Evolutionary conservation across 2,329 filamentous ascomycete species (phyloP).

Genomic region (Waltergamsia citrina): DNA sequence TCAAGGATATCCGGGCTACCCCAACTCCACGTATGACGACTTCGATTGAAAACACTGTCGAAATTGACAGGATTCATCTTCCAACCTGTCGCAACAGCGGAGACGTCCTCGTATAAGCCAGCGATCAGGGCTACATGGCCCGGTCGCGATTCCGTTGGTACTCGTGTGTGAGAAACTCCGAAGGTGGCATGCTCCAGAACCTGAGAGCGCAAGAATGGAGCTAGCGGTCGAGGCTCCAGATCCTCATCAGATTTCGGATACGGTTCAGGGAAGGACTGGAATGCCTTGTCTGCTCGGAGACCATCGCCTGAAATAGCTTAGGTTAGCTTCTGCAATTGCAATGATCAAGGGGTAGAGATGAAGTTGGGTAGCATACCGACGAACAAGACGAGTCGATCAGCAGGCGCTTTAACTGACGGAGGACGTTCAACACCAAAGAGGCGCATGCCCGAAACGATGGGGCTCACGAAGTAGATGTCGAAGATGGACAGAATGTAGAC

Average conservation of each 20-base stretch:
- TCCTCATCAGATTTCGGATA: constrained; percentile 58
- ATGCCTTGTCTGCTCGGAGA: constrained; percentile 93
- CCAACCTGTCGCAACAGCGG: constrained; percentile 94
- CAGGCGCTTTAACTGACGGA: constrained; percentile 55
- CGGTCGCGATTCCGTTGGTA: constrained; percentile 91
- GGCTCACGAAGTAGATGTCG: constrained; percentile 97
- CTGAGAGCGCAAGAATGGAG: constrained; percentile 83
- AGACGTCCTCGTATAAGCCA: constrained; percentile 95
- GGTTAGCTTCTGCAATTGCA: constrained; percentile 3
- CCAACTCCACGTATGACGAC: constrained; percentile 97
- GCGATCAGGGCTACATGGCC: constrained; percentile 96
- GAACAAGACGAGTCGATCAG: constrained; percentile 83
- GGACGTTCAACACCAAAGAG: constrained; percentile 61
- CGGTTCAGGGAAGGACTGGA: constrained; percentile 86
- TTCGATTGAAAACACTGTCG: constrained; percentile 96
- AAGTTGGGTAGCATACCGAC: too few species aligned
- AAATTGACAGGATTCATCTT: constrained; percentile 98
- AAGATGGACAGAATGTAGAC: constrained; percentile 95
- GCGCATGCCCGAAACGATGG: constrained; percentile 92
- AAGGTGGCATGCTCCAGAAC: constrained; percentile 89
- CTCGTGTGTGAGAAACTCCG: constrained; percentile 91
- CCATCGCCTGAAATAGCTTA: constrained; percentile 57
- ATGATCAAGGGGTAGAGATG: too few species aligned
- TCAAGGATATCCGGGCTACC: constrained; percentile 93
- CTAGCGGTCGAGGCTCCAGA: constrained; percentile 67